These are phyloP conservation scores for Amaranthus cruentus DNA, from an alignment of 148 eudicot species.

Conservation along the genomic window DNA sequence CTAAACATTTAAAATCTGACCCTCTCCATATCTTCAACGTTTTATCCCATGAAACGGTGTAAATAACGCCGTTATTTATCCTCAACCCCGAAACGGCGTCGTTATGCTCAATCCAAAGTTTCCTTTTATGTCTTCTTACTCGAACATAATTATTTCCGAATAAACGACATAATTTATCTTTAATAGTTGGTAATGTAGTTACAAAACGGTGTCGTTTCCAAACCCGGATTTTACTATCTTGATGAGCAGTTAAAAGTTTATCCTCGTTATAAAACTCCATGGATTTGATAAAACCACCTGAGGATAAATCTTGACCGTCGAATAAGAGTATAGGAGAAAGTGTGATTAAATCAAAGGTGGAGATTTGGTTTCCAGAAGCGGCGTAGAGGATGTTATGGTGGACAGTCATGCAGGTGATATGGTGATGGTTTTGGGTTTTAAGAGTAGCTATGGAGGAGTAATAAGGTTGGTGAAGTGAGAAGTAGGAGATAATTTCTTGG, in stretches of 20 bases:
- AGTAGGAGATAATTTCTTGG: slow-evolving; percentile 9
- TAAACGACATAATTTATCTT: slow-evolving; percentile 25
- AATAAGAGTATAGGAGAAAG: slow-evolving; percentile 6
- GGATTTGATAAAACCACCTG: slow-evolving; percentile 33
- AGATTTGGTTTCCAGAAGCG: slow-evolving; percentile 31
- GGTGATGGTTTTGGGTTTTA: slow-evolving; percentile 21
- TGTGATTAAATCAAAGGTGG: slow-evolving; percentile 29
- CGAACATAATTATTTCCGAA: slow-evolving; percentile 28
- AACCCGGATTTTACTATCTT: slow-evolving; percentile 34
- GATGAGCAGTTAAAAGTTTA: slow-evolving; percentile 37
- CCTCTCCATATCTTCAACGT: slow-evolving; percentile 33
- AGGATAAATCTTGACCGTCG: slow-evolving; percentile 18
- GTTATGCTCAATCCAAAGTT: slow-evolving; percentile 37
- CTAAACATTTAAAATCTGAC: slow-evolving; percentile 31
- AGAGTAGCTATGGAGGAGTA: slow-evolving; percentile 24
- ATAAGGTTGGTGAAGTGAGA: slow-evolving; percentile 12
- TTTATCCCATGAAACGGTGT: slow-evolving; percentile 45
- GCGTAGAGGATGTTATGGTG: slow-evolving; percentile 30
- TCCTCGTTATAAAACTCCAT: slow-evolving; percentile 13
- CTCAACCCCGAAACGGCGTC: slow-evolving; percentile 40
- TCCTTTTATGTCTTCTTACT: slow-evolving; percentile 29
- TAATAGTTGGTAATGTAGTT: slow-evolving; percentile 26
- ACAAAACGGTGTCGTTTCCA: slow-evolving; percentile 42
- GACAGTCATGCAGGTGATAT: slow-evolving; percentile 34
- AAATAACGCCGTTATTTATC: slow-evolving; percentile 22